These are phyloP conservation scores for Fusarium annulatum DNA, from an alignment of 2,329 filamentous ascomycete genomes.

Conservation along the genomic window DNA sequence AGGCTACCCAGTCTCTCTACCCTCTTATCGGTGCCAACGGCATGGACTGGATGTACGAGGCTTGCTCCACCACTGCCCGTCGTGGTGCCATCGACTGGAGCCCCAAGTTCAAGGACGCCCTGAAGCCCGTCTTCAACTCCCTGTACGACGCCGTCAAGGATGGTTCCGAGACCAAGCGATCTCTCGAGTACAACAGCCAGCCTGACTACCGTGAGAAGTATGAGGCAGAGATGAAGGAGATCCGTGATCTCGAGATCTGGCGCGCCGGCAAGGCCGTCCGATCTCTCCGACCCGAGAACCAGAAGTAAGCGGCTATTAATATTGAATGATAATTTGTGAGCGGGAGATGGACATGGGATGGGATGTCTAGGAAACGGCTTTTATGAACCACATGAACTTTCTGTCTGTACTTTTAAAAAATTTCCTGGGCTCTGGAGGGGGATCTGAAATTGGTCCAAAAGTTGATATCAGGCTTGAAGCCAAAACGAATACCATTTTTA, in stretches of 20 bases:
- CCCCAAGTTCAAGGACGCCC: conserved; percentile 93
- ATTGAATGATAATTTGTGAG: conserved; percentile 27
- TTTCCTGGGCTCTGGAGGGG: conserved; percentile 38
- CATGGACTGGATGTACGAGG: conserved; percentile 99
- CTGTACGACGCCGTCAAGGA: conserved; percentile 94
- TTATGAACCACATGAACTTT: conserved; percentile 42
- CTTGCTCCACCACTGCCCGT: conserved; percentile 98
- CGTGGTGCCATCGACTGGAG: conserved; percentile 99
- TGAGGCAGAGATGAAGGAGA: conserved; percentile 98
- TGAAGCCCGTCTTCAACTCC: conserved; percentile 98
- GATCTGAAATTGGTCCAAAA: conserved; percentile 44
- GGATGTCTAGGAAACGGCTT: conserved; percentile 37
- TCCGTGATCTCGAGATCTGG: conserved; percentile 99
- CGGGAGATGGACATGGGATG: conserved; percentile 12
- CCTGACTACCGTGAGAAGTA: conserved; percentile 96
- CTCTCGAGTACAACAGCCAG: conserved; percentile 96
- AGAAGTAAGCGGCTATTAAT: conserved; percentile 67
- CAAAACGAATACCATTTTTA: conserved; percentile 40
- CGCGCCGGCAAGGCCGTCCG: conserved; percentile 97
- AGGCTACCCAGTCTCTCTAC: conserved; percentile 98
- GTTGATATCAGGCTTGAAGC: conserved; percentile 42
- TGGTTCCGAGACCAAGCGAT: conserved; percentile 94
- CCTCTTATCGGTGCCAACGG: conserved; percentile 96
- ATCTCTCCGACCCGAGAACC: conserved; percentile 86
- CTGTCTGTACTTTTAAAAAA: conserved; percentile 42